Percentiles rank a stretch among this genome's conserved stretches.
phyloP scores from a whole-genome alignment of 73 alveolate species.

The Blepharisma japonicum region DNA sequence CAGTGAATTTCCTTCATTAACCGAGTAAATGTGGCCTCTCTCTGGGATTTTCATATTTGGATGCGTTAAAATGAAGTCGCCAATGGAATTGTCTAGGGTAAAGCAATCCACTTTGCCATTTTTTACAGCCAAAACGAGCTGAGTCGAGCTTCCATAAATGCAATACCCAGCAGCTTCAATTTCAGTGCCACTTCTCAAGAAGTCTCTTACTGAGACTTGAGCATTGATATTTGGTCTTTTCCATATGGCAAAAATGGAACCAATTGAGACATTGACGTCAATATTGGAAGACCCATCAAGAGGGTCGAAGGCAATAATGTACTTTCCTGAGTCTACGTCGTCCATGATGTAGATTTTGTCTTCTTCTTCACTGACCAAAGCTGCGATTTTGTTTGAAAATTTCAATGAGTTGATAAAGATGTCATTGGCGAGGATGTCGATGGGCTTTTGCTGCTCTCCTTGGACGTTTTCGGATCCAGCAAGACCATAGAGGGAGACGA shows the following conservation, averaged over 20 bases:
- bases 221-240: background rate
- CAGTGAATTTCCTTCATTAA: conserved; percentile 57
- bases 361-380: conserved; percentile 47
- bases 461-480: conserved; percentile 56
- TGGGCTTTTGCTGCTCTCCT: conserved; percentile 49
- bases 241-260: conserved; percentile 33
- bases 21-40: conserved; percentile 51
- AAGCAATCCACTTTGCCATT: conserved; percentile 53
- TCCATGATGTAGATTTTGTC: conserved; percentile 23
- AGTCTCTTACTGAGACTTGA: conserved; percentile 34
- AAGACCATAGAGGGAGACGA: conserved; percentile 59
- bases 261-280: conserved; percentile 40
- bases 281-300: conserved; percentile 37
- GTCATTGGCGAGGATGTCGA: conserved; percentile 43
- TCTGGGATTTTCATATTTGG: conserved; percentile 48
- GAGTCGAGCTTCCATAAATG: conserved; percentile 50
- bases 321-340: conserved; percentile 23
- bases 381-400: conserved; percentile 36
- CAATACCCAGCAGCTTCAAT: conserved; percentile 50
- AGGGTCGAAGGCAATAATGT: conserved; percentile 33
- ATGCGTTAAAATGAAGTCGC: conserved; percentile 67
- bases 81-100: conserved; percentile 54
- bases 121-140: conserved; percentile 51
- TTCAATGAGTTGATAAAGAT: conserved; percentile 32
- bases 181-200: conserved; percentile 44